Conservation (phyloP, 805 yeast species). For the Myxozyma udenii region DNA sequence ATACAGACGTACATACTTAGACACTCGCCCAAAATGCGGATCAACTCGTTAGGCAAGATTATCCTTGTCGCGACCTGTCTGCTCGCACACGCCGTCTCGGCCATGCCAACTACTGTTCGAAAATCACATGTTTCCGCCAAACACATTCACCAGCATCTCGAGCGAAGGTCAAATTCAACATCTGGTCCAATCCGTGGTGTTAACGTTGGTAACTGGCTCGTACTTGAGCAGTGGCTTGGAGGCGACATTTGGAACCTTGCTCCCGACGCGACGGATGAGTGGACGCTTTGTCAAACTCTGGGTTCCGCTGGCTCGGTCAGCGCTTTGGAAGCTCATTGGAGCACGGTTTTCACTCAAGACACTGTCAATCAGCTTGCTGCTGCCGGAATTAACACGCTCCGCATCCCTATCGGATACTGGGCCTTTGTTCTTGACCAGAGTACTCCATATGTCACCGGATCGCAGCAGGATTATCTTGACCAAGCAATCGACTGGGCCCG, state of each 20-base stretch:
- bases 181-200: slow-evolving; percentile 41
- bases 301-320: slow-evolving; percentile 57
- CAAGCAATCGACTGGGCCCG: slow-evolving; percentile 75
- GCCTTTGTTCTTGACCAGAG: slow-evolving; percentile 56
- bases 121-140: neutral
- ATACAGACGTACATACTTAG: no score
- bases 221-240: slow-evolving; percentile 51
- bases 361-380: slow-evolving; percentile 60
- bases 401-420: slow-evolving; percentile 95
- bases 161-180: no score
- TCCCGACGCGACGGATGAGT: slow-evolving; percentile 79
- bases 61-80: neutral
- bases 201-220: slow-evolving; percentile 87
- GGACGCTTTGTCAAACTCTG: slow-evolving; percentile 56
- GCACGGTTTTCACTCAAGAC: slow-evolving; percentile 64
- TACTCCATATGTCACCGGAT: slow-evolving; percentile 85
- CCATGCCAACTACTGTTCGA: neutral
- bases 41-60: neutral
- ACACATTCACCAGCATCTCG: neutral
- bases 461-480: slow-evolving; percentile 65
- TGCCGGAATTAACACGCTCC: slow-evolving; percentile 74
- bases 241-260: slow-evolving; percentile 63
- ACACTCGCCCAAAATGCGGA: slow-evolving; percentile 1
- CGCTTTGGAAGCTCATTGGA: slow-evolving; percentile 69
- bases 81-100: neutral